Evolutionary conservation across 352 stramenopile genomes (phyloP).

Genomic region (Phytophthora sansomeana): DNA sequence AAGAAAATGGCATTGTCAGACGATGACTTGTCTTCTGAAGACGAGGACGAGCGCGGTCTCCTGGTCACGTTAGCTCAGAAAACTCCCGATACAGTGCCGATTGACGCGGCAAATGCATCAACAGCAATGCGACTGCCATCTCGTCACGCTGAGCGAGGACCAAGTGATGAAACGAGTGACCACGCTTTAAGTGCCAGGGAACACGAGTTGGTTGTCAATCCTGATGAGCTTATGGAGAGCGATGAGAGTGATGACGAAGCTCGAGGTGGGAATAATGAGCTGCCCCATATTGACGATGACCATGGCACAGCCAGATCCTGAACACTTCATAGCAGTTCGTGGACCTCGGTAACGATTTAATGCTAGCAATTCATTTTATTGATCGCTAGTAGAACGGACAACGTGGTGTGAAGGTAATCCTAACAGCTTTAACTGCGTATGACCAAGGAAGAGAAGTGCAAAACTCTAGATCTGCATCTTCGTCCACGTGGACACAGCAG

Average conservation of each 20-base stretch:
- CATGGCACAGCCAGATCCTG: slow-evolving; percentile 1
- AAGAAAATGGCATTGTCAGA: slow-evolving; percentile 44
- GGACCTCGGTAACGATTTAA: not conserved
- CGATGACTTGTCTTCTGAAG: slow-evolving; percentile 41
- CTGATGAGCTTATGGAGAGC: slow-evolving; percentile 36
- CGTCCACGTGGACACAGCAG: slow-evolving; percentile 67
- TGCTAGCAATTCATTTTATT: slow-evolving; percentile 1
- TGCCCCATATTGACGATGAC: not conserved
- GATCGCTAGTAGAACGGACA: not conserved
- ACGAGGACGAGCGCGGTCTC: slow-evolving; percentile 39
- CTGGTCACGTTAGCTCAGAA: slow-evolving; percentile 5
- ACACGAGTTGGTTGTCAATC: slow-evolving; percentile 37
- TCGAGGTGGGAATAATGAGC: not conserved
- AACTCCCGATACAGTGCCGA: not conserved
- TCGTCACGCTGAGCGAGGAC: slow-evolving; percentile 18
- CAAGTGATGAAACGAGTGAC: slow-evolving; percentile 23
- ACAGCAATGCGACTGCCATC: slow-evolving; percentile 18
- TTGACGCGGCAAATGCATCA: not conserved
- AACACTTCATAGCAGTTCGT: too few species aligned
- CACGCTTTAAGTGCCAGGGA: slow-evolving; percentile 14
- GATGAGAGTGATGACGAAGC: slow-evolving; percentile 36
- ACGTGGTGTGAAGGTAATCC: not conserved
- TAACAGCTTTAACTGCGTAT: not conserved
- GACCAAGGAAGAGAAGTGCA: not conserved
- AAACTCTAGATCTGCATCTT: slow-evolving; percentile 59